A percentile compares a stretch with the other conserved stretches of the same genome.
Conservation (phyloP, 257 asterid species). For the Solanum chiquidenum region DNA sequence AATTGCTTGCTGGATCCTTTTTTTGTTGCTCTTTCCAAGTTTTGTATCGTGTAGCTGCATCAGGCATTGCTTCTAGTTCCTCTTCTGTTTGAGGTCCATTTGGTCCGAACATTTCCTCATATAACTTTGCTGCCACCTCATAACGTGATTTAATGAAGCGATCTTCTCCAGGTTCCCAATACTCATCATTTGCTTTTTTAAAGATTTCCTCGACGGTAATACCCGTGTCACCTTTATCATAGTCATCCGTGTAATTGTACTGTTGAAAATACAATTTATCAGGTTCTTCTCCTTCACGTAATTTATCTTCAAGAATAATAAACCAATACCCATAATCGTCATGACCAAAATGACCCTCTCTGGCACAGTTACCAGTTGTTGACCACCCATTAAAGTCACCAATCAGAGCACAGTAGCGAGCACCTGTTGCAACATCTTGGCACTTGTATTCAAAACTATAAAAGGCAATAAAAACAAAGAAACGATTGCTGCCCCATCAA, state of each 20-base stretch:
- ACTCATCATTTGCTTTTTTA: constrained; percentile 72
- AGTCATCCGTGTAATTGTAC: constrained; percentile 73
- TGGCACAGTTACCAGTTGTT: constrained; percentile 79
- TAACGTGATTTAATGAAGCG: constrained; percentile 57
- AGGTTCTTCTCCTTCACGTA: constrained; percentile 82
- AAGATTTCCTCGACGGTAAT: constrained; percentile 62
- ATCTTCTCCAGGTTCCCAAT: constrained; percentile 99
- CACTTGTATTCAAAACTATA: constrained; percentile 6
- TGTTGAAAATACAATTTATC: constrained; percentile 83
- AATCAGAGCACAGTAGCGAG: constrained; percentile 87
- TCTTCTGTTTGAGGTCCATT: constrained; percentile 97
- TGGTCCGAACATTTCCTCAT: constrained; percentile 94
- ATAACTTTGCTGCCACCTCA: constrained; percentile 73
- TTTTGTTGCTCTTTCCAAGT: constrained; percentile 93
- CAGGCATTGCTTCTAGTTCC: constrained; percentile 77
- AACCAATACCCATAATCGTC: constrained; percentile 98
- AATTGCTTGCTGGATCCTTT: constrained; percentile 80
- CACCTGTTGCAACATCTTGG: constrained; percentile 47
- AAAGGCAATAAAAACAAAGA: not conserved
- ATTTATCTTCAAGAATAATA: constrained; percentile 78
- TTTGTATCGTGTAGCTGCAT: constrained; percentile 74
- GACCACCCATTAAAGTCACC: constrained; percentile 94
- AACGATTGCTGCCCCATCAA: not conserved
- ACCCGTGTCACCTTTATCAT: constrained; percentile 90
- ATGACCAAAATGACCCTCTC: constrained; percentile 85